Base-by-base conservation (phyloP, 805 yeast genomes). In the Cyberlindnera petersonii region DNA sequence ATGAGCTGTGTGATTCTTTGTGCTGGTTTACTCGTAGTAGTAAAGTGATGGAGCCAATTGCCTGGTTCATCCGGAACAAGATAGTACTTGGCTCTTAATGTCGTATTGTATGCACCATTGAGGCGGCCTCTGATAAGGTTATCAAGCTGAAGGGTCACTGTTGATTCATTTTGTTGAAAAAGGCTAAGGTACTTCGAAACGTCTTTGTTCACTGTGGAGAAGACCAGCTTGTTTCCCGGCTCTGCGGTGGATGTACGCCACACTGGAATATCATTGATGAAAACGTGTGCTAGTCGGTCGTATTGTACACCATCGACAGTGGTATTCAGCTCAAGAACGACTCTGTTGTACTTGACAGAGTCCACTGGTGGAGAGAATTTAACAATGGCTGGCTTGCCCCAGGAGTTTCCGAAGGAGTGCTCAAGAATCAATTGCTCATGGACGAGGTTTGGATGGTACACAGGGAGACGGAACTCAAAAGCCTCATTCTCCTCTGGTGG, bases 211-310 rank as follows among this genome's bases (percentile, higher is more conserved):
- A 71, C 62, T 5, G 59, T 52, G 19, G 83, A 74, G 47, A 66
- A 73, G 9, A 73, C 71, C 3, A 62, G 49, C 11, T 53, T 55
- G 50, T 80, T 60, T 40, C 73, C 72, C 1, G 95, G 95, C 60
- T 86, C 95, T 13, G 84, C 78, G 3, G 95, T 87, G 3, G 91
- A 81, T 1, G 86, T 79, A 60, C 95, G 74, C 95, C 95, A 86
- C 27, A 86, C 64, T 46, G 84, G 84, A 13, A 71, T 66, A 23
- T 79, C 85, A 41, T 70, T 69, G 23, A 83, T 59, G 49, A 72
- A 80, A 32, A 85, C 65, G 56, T 81, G 82, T 14, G 79, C 79
- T 47, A 81, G 61, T 43, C 87, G 62, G 52, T 81, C 86, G 48
- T 75, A 79, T 54, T 81, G 87, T 11, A 75, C 70, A 7, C 85